Conservation (phyloP, 495 filamentous ascomycete genomes). For the Immersiella caudata region DNA sequence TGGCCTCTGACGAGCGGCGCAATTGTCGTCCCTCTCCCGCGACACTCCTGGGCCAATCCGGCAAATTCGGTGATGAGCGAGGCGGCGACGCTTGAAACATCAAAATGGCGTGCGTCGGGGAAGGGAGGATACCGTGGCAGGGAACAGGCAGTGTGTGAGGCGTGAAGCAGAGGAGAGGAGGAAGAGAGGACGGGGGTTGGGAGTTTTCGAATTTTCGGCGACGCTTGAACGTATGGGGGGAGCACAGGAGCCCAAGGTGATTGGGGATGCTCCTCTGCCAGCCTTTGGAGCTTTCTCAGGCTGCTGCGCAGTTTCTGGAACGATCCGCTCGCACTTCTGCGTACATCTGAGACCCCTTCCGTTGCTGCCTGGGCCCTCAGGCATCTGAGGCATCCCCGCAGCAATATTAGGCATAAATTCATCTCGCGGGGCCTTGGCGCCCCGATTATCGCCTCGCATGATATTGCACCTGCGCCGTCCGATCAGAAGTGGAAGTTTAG, state of each 20-base stretch:
- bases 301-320: constrained; percentile 38
- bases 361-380: constrained; percentile 30
- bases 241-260: constrained; percentile 38
- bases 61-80: constrained; percentile 36
- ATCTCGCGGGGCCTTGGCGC: constrained; percentile 34
- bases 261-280: constrained; percentile 36
- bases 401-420: constrained; percentile 32
- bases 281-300: constrained; percentile 27
- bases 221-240: constrained; percentile 41
- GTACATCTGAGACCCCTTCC: constrained; percentile 37
- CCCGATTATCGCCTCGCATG: constrained; percentile 25
- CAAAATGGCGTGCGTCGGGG: constrained; percentile 43
- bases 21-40: constrained; percentile 34
- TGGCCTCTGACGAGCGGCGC: constrained; percentile 28
- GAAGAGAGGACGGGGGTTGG: constrained; percentile 39
- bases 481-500: constrained; percentile 1
- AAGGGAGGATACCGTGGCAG: constrained; percentile 29
- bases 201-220: constrained; percentile 44
- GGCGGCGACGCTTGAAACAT: constrained; percentile 37
- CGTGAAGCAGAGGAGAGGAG: constrained; percentile 29
- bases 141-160: constrained; percentile 32
- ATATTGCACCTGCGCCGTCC: constrained; percentile 18
- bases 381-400: constrained; percentile 36
- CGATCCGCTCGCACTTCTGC: constrained; percentile 27
- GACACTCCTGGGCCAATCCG: constrained; percentile 37